Evolutionary conservation across 139 green algal species (phyloP), one percentile per base, ranked within the genome.

Genomic region (Tetratostichococcus sp.): DNA sequence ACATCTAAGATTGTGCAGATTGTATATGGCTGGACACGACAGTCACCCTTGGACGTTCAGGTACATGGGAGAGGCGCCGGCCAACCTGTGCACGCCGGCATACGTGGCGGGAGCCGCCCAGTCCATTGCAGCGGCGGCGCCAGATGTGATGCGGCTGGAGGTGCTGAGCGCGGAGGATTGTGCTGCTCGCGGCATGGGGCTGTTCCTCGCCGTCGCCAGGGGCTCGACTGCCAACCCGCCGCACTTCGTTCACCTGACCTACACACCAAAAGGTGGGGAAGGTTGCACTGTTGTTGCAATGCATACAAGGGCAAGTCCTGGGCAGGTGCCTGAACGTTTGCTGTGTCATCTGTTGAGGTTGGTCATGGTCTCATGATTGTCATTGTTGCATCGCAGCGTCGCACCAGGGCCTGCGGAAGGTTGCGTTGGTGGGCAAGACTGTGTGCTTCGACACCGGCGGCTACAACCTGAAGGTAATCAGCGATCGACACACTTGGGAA

Each of bases 231-330:
- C 84, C 0, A 80, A 93, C 75, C 93, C 93, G 0, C 91, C 91
- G 30, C 92, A 96, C 77, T 98, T 99, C 90, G 98, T 99, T 77
- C 96, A 99, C 83, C 85, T 99, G 16, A 97, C 85, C 2, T 99
- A 99, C 87, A 94, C 75, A 11, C 85, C 91, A 0, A 72, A 75
- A 30, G 85, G 79, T 71, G 77, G 1, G 68, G 8, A 22, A n/a
- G n/a, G n/a, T n/a, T n/a, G n/a, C n/a, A n/a, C n/a, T n/a, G n/a
- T n/a, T n/a, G n/a, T n/a, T n/a, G n/a, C n/a, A n/a, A n/a, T n/a
- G n/a, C n/a, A n/a, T n/a, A n/a, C n/a, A n/a, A n/a, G n/a, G n/a
- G n/a, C n/a, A n/a, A n/a, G n/a, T n/a, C n/a, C n/a, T n/a, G n/a
- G n/a, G n/a, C n/a, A n/a, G n/a, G n/a, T n/a, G n/a, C n/a, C n/a